Evolutionary conservation across 2,329 filamentous ascomycete genomes (phyloP).

Genomic region (Fusarium sp.): DNA sequence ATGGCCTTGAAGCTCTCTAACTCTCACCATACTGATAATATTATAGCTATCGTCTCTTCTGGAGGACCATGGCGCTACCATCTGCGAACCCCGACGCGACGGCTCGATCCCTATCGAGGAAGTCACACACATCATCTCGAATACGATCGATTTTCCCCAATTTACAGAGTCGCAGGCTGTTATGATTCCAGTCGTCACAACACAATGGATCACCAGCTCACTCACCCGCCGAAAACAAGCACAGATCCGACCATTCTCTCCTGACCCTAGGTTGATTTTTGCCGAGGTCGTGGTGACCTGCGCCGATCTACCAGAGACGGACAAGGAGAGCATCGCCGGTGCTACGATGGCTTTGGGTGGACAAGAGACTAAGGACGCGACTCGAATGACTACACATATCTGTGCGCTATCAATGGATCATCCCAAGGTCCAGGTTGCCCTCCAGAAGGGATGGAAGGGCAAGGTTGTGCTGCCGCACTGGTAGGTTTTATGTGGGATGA

Average conservation of each 20-base stretch:
- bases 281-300: slow-evolving; percentile 85
- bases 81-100: slow-evolving; percentile 60
- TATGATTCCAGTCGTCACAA: slow-evolving; percentile 87
- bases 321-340: slow-evolving; percentile 92
- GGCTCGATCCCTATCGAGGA: slow-evolving; percentile 61
- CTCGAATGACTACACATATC: slow-evolving; percentile 85
- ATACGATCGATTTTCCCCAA: slow-evolving; percentile 91
- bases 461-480: slow-evolving; percentile 95
- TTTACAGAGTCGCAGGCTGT: slow-evolving; percentile 79
- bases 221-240: slow-evolving; percentile 76
- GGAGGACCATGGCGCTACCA: slow-evolving; percentile 61
- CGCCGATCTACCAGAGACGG: slow-evolving; percentile 84
- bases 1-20: background rate
- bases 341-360: slow-evolving; percentile 92
- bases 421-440: slow-evolving; percentile 73
- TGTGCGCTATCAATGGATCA: slow-evolving; percentile 84
- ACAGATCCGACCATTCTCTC: slow-evolving; percentile 86
- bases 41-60: slow-evolving; percentile 58
- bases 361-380: slow-evolving; percentile 77
- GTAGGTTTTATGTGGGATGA: slow-evolving; percentile 57
- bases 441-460: slow-evolving; percentile 73
- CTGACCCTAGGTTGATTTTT: slow-evolving; percentile 91
- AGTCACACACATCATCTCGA: slow-evolving; percentile 70
- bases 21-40: slow-evolving; percentile 1
- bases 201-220: slow-evolving; percentile 81